These are phyloP conservation scores for Agrostemma githago DNA, from an alignment of 148 eudicot genomes.

Conservation along the genomic window DNA sequence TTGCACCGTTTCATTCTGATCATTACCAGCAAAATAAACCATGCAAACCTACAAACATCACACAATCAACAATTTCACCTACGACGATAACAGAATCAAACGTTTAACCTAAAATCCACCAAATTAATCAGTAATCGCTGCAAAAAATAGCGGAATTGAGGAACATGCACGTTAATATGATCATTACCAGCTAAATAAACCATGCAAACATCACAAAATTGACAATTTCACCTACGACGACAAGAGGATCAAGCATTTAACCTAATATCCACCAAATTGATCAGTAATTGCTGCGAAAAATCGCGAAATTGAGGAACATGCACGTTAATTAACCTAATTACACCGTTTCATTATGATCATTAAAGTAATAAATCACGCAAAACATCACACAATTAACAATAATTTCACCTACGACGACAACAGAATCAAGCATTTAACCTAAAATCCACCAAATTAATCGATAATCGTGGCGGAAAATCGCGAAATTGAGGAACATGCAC, in stretches of 20 bases:
- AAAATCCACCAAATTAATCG: not conserved
- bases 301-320: no score
- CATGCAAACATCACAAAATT: not conserved
- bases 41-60: no score
- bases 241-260: not conserved
- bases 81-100: not conserved
- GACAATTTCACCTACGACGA: not conserved
- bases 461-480: no score
- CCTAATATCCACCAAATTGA: not conserved
- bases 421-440: not conserved
- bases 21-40: no score
- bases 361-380: no score
- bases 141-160: no score
- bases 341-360: not conserved
- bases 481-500: no score
- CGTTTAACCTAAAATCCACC: not conserved
- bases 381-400: not conserved
- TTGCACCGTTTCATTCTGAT: no score
- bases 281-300: no score
- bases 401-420: not conserved
- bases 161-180: no score
- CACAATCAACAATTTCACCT: not conserved
- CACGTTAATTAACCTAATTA: no score
- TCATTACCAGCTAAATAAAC: not conserved
- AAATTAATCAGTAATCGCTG: no score